Evolutionary conservation across 176 grass and related monocot genomes (phyloP).

Genomic region (Lolium multiflorum): DNA sequence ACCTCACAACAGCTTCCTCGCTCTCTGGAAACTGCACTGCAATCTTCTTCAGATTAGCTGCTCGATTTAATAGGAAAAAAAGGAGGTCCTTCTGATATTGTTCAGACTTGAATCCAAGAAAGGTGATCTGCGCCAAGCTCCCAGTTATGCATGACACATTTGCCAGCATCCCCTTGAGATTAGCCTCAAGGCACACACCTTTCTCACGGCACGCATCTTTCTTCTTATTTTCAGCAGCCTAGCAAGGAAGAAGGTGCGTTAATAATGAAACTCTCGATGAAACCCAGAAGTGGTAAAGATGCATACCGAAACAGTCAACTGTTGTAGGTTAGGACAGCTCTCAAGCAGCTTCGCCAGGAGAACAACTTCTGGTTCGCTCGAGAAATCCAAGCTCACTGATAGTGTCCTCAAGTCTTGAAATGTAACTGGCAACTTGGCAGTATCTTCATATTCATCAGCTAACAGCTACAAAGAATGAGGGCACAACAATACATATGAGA

Average conservation of each 20-base stretch:
- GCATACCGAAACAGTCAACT: constrained; percentile 48
- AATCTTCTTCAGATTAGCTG: constrained; percentile 41
- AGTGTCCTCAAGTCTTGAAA: constrained; percentile 49
- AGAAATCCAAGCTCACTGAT: constrained; percentile 48
- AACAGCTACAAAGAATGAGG: constrained; percentile 32
- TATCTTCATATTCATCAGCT: constrained; percentile 46
- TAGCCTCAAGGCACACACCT: background rate
- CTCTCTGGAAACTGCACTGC: constrained; percentile 21
- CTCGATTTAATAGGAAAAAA: constrained; percentile 30
- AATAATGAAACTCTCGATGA: constrained; percentile 13
- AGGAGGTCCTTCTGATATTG: constrained; percentile 38
- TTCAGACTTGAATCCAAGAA: constrained; percentile 45
- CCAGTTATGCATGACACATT: constrained; percentile 40
- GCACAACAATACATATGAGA: background rate
- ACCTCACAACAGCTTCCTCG: constrained; percentile 18
- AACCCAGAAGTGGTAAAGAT: constrained; percentile 21
- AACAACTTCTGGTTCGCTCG: constrained; percentile 14
- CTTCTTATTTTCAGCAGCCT: constrained; percentile 29
- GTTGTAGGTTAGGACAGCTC: constrained; percentile 49
- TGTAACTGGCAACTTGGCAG: constrained; percentile 28
- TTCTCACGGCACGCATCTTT: background rate
- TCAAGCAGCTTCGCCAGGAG: constrained; percentile 53
- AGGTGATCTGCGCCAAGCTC: constrained; percentile 44
- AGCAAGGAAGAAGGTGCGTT: constrained; percentile 31
- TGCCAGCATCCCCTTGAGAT: constrained; percentile 35